phyloP scores from a whole-genome alignment of 768 basidiomycete genomes.

The Suillus clintonianus region DNA sequence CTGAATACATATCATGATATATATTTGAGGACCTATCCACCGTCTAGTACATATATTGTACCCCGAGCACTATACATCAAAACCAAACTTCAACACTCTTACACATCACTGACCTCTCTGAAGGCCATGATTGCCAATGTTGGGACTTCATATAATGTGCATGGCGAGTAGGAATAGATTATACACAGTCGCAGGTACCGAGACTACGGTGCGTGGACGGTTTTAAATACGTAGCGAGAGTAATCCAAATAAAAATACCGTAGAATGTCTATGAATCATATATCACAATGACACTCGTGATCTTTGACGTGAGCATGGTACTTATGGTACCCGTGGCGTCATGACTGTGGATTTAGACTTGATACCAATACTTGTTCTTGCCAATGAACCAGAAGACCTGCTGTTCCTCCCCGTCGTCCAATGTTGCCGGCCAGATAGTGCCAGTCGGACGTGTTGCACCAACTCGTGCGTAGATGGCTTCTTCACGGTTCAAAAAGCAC shows the following conservation, averaged over 20 bases:
- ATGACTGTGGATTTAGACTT: conserved; percentile 38
- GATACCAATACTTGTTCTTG: conserved; percentile 65
- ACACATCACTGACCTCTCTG: background rate
- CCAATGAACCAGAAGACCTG: conserved; percentile 59
- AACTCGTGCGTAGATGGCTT: conserved; percentile 42
- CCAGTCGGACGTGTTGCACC: conserved; percentile 11
- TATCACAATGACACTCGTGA: background rate
- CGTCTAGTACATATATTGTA: background rate
- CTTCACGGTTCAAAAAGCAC: conserved; percentile 52
- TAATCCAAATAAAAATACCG: background rate
- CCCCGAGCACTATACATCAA: background rate
- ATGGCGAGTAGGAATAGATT: background rate
- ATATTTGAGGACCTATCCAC: background rate
- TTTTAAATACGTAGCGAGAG: background rate
- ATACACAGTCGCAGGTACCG: background rate
- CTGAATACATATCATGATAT: background rate
- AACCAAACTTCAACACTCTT: background rate
- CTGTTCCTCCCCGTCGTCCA: conserved; percentile 56
- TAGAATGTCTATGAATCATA: background rate
- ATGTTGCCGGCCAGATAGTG: conserved; percentile 33
- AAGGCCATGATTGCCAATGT: background rate
- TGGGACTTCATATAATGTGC: background rate
- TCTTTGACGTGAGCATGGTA: background rate
- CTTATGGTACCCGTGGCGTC: background rate
- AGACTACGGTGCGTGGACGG: background rate